Evolutionary conservation across 2,329 filamentous ascomycete genomes (phyloP).

Genomic region (Alternaria triticina): DNA sequence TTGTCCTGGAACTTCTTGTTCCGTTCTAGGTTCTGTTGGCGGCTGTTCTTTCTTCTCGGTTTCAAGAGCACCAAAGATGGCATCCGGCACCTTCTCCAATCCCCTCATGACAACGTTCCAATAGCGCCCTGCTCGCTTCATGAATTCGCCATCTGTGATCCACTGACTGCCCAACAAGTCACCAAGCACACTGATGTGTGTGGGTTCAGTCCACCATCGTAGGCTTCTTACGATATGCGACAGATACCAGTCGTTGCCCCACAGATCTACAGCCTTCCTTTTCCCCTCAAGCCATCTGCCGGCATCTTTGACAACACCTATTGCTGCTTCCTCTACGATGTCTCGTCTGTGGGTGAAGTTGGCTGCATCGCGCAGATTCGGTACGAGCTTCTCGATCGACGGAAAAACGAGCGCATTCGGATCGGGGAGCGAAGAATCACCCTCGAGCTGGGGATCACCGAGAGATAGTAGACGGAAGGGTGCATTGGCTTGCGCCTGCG

Average conservation of each 20-base stretch:
- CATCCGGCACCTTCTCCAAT: conserved; percentile 64
- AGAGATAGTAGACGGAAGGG: conserved; percentile 88
- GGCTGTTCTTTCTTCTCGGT: background rate
- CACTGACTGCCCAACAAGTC: conserved; percentile 95
- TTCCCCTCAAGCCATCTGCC: conserved; percentile 69
- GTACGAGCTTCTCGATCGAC: conserved; percentile 47
- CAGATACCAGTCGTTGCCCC: conserved; percentile 94
- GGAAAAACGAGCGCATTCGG: conserved; percentile 45
- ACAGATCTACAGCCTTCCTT: conserved; percentile 83
- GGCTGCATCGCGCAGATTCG: conserved; percentile 25
- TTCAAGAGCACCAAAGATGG: conserved; percentile 22
- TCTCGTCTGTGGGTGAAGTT: conserved; percentile 16
- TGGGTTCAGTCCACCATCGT: conserved; percentile 83
- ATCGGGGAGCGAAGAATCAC: conserved; percentile 79
- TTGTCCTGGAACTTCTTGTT: conserved; percentile 25
- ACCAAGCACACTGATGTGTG: conserved; percentile 86
- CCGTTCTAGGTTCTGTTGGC: background rate
- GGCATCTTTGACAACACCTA: conserved; percentile 62
- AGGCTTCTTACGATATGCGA: conserved; percentile 88
- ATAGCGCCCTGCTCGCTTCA: conserved; percentile 72
- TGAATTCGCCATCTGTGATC: conserved; percentile 87
- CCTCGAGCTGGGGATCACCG: conserved; percentile 92
- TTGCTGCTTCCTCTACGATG: conserved; percentile 17
- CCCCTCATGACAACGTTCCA: conserved; percentile 82
- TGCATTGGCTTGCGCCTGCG: conserved; percentile 52